Base-by-base conservation (phyloP, 768 basidiomycete species). In the Leccinum disarticulatum region DNA sequence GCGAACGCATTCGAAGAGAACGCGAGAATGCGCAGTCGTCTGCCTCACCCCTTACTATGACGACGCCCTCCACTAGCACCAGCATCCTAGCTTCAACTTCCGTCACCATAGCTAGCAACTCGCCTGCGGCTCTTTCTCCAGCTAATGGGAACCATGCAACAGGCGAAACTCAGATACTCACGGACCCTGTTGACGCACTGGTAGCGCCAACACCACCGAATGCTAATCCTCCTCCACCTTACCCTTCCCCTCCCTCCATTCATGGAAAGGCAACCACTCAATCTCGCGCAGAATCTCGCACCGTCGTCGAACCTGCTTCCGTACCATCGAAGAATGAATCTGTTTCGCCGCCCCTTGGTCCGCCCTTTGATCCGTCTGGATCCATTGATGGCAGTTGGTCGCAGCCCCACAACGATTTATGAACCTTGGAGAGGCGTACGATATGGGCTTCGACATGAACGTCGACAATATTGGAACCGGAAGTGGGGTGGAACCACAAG, bases 1-100 rank as follows among this genome's bases (percentile, higher is more conserved):
- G 90, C 6, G 90, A 92, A 64, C 79, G 89, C 28, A 79, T 91
- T 51, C 84, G 85, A 64, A 77, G 81, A 51, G 89, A 88, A 70
- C 76, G 87, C 19, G 87, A 90, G 66, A 78, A 74, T 38, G 78
- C 72, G 27, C 67, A 71, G 19, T 54, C 66, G 38, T 73, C 73
- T 6, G 58, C 67, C 46, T 74, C 75, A 52, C 68, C 73, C 3
- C 63, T 62, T 14, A 57, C 62, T 33, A 51, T 60, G 53, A 43
- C 62, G 4, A 73, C 70, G 15, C 73, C 70, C 10, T 62, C 63
- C 15, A 58, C 68, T 43, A 61, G 47, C 27, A 57, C 63, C 25
- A 58, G 55, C 31, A 22, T 52, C 52, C 53, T 60, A 14, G 52
- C 56, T 10, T 59, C 69, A 14, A 27, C 61, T 55, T 55, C 59